A percentile compares a stretch with the other conserved stretches of the same genome.
Conservation (phyloP, 305 asterid genomes). For the Coffea humblotiana region DNA sequence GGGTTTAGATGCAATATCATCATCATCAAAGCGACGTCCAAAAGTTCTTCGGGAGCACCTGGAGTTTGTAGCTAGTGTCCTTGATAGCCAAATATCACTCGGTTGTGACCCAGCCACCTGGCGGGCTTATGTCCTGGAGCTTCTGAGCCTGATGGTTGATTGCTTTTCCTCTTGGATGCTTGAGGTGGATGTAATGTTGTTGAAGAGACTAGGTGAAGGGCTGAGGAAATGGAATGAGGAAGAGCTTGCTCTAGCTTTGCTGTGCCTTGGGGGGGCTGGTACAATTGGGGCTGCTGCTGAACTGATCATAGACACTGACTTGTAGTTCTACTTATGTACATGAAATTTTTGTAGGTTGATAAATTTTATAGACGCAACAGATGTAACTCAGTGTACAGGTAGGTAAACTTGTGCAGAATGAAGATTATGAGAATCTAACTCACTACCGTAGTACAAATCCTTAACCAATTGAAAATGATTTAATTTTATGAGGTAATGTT, state of each 20-base stretch:
- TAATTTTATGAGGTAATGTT: not conserved
- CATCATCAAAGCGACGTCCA: slow-evolving; percentile 70
- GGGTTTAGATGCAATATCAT: slow-evolving; percentile 66
- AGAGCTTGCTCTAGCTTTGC: slow-evolving; percentile 80
- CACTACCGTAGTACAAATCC: not conserved
- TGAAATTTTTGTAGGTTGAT: slow-evolving; percentile 47
- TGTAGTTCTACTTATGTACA: slow-evolving; percentile 21
- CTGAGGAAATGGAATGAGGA: slow-evolving; percentile 71
- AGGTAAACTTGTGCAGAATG: slow-evolving; percentile 11
- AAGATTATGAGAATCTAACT: not conserved
- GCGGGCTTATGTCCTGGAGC: slow-evolving; percentile 80
- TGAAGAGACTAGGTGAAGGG: slow-evolving; percentile 67
- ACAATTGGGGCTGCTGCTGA: slow-evolving; percentile 89
- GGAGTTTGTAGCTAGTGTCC: slow-evolving; percentile 76
- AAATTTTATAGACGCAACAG: not conserved
- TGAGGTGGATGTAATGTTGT: slow-evolving; percentile 58
- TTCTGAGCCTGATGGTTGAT: slow-evolving; percentile 74
- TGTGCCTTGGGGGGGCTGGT: slow-evolving; percentile 65
- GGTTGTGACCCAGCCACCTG: slow-evolving; percentile 87
- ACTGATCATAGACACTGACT: slow-evolving; percentile 46
- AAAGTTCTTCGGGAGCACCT: slow-evolving; percentile 64
- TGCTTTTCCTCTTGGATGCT: slow-evolving; percentile 73
- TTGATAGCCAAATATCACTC: slow-evolving; percentile 73
- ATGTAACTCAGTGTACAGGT: slow-evolving; percentile 6
- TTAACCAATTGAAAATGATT: not conserved